These are phyloP conservation scores for Strigomonas culicis DNA, from an alignment of 208 protist species.

Conservation along the genomic window DNA sequence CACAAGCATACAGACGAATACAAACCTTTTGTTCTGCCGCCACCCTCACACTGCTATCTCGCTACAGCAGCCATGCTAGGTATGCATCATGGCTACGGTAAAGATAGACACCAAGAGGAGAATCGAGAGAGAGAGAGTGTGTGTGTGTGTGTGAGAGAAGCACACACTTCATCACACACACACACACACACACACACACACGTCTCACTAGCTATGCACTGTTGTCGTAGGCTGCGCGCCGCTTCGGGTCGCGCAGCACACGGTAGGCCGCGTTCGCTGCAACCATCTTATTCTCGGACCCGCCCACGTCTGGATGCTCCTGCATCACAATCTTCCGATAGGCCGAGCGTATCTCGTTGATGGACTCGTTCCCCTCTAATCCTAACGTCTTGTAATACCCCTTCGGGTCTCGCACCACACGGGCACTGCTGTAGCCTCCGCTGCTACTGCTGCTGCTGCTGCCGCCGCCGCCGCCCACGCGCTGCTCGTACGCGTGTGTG, in stretches of 20 bases:
- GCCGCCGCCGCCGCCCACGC: neutral
- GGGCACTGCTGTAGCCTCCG: neutral
- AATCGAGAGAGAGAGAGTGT: neutral
- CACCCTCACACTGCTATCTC: no score
- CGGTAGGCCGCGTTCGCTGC: constrained; percentile 95
- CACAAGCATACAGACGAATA: no score
- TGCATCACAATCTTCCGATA: constrained; percentile 72
- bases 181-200: neutral
- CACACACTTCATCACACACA: neutral
- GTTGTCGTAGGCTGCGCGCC: constrained; percentile 94
- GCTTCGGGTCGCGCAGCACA: constrained; percentile 94
- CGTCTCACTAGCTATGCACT: no score
- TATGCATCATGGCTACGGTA: neutral
- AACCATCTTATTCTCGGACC: constrained; percentile 57
- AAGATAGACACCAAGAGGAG: neutral
- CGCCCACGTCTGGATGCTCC: constrained; percentile 85
- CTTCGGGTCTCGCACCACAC: constrained; percentile 33
- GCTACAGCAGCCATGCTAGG: no score
- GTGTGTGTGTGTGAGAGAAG: neutral
- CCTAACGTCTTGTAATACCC: constrained; percentile 74
- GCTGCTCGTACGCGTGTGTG: constrained; percentile 60
- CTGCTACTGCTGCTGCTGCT: neutral
- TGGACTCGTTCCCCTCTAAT: constrained; percentile 64
- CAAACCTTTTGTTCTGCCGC: no score
- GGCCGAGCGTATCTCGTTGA: constrained; percentile 88